Percentiles rank a stretch among this genome's conserved stretches.
phyloP scores from a whole-genome alignment of 306 rosid genomes.

The Inga laurina region DNA sequence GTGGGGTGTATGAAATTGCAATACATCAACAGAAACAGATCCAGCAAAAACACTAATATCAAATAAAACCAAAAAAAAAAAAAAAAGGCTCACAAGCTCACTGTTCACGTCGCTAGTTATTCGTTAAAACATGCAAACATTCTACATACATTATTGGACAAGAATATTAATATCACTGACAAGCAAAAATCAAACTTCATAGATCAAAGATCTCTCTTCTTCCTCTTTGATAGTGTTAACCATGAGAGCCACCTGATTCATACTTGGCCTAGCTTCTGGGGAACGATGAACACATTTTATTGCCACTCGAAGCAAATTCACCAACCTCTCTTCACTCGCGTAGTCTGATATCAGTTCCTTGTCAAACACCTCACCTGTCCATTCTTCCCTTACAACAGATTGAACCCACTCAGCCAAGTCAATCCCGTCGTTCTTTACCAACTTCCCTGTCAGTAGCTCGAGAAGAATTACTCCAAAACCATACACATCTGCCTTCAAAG shows the following conservation, averaged over 20 bases:
- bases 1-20: neutral
- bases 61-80: neutral
- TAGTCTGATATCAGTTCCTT: conserved; percentile 50
- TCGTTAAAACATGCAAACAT: conserved; percentile 18
- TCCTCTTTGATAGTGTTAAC: conserved; percentile 70
- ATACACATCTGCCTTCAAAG: conserved; percentile 59
- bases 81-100: neutral
- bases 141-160: neutral
- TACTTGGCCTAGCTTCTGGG: conserved; percentile 67
- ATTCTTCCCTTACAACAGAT: conserved; percentile 79
- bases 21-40: neutral
- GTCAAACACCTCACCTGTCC: conserved; percentile 92
- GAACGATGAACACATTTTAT: conserved; percentile 61
- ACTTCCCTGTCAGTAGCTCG: conserved; percentile 79
- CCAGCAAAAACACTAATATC: neutral
- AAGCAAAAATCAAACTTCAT: conserved; percentile 31
- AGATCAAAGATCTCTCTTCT: conserved; percentile 64
- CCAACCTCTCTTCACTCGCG: conserved; percentile 84
- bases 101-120: conserved; percentile 9
- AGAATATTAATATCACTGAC: neutral
- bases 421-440: conserved; percentile 60
- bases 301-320: conserved; percentile 82
- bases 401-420: conserved; percentile 80
- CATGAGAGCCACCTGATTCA: conserved; percentile 70
- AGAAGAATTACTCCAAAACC: conserved; percentile 83